These are phyloP conservation scores for Xylaria castorea DNA, from an alignment of 495 filamentous ascomycete species.

Conservation along the genomic window DNA sequence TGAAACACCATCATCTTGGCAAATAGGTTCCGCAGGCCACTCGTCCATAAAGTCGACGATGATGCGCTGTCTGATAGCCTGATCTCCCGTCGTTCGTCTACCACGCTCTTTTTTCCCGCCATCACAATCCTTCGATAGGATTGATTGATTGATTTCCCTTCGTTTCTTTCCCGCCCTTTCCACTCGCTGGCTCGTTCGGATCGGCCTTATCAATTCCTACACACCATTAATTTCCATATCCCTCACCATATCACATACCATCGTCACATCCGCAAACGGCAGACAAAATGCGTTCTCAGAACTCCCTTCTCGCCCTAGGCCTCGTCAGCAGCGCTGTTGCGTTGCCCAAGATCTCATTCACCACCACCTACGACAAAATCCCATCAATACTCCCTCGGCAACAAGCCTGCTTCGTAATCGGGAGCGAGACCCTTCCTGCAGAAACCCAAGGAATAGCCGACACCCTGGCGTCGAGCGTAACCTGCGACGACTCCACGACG, in stretches of 20 bases:
- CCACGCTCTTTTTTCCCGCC: not conserved
- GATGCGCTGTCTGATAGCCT: slow-evolving; percentile 15
- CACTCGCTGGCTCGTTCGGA: slow-evolving; percentile 5
- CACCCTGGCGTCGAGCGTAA: slow-evolving; percentile 43
- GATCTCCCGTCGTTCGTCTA: slow-evolving; percentile 2
- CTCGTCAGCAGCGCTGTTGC: slow-evolving; percentile 30
- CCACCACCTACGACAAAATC: slow-evolving; percentile 22
- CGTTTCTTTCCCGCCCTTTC: slow-evolving; percentile 8
- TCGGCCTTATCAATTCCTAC: not conserved
- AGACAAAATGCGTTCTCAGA: slow-evolving; percentile 32
- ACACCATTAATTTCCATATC: not conserved
- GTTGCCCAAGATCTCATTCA: slow-evolving; percentile 35
- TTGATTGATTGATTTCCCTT: slow-evolving; percentile 13
- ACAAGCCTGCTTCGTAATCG: slow-evolving; percentile 55
- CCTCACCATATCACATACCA: too few species aligned
- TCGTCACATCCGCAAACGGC: too few species aligned
- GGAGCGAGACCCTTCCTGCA: slow-evolving; percentile 44
- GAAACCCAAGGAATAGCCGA: slow-evolving; percentile 38
- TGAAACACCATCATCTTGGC: slow-evolving; percentile 21
- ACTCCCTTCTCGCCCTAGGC: slow-evolving; percentile 29
- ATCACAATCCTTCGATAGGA: slow-evolving; percentile 13
- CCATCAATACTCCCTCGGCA: slow-evolving; percentile 25
- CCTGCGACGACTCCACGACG: slow-evolving; percentile 43
- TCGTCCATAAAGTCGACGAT: slow-evolving; percentile 11
- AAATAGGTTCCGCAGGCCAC: not conserved